Conservation (phyloP, 352 stramenopile species). For the Pythium aphanidermatum region DNA sequence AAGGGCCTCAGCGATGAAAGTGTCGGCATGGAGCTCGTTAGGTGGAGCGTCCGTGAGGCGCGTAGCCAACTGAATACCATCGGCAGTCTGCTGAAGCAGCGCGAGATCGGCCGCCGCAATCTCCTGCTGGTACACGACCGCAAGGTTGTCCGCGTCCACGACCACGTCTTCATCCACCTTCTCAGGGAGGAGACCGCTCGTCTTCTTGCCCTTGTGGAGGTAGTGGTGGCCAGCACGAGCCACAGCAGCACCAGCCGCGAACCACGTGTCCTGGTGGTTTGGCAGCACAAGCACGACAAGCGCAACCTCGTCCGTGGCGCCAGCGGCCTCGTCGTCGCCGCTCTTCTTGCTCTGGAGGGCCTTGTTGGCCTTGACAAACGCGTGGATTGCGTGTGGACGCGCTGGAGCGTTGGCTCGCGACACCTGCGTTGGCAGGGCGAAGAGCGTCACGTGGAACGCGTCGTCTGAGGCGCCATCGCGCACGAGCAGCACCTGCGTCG, state of each 20-base stretch:
- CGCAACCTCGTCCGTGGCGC: conserved; percentile 24
- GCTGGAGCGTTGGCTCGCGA: conserved; percentile 67
- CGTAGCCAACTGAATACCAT: conserved; percentile 81
- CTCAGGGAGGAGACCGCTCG: conserved; percentile 26
- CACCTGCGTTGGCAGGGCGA: conserved; percentile 48
- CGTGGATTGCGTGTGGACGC: conserved; percentile 67
- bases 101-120: conserved; percentile 24
- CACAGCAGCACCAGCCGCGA: conserved; percentile 48
- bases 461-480: conserved; percentile 21
- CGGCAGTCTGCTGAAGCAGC: conserved; percentile 52
- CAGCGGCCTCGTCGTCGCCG: conserved; percentile 9
- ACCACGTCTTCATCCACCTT: conserved; percentile 15
- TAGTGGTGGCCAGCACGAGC: conserved; percentile 42
- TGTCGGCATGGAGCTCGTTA: conserved; percentile 89
- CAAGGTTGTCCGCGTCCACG: conserved; percentile 32
- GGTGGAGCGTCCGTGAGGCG: conserved; percentile 87
- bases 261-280: conserved; percentile 45
- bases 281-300: conserved; percentile 56
- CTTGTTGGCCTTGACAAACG: conserved; percentile 51
- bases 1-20: conserved; percentile 80
- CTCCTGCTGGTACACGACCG: conserved; percentile 43
- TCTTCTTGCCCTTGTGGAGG: conserved; percentile 39
- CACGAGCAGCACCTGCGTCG: conserved; percentile 36
- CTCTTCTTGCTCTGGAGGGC: conserved; percentile 20
- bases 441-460: conserved; percentile 39